Evolutionary conservation across 768 basidiomycete genomes (phyloP).

Genomic region (Leccinum pellstonianum): DNA sequence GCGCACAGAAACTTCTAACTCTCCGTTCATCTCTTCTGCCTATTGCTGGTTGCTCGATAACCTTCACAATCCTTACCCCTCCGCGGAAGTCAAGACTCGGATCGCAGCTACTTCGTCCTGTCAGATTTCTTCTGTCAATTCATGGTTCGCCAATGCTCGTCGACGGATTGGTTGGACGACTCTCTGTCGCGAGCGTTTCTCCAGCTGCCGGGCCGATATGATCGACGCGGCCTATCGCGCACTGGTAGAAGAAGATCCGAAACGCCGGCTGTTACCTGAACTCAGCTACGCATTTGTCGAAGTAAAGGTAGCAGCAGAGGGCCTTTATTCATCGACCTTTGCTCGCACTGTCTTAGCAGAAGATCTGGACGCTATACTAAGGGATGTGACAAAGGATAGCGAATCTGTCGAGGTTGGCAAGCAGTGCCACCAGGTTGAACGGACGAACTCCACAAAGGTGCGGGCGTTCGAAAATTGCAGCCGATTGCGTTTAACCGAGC

Average conservation of each 20-base stretch:
- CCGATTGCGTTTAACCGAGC: too few species aligned
- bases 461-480: too few species aligned
- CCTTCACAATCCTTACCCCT: slow-evolving; percentile 54
- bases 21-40: not conserved
- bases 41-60: slow-evolving; percentile 37
- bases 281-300: slow-evolving; percentile 28
- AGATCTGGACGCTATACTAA: slow-evolving; percentile 30
- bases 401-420: not conserved
- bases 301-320: slow-evolving; percentile 33
- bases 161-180: slow-evolving; percentile 54
- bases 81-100: slow-evolving; percentile 24
- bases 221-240: slow-evolving; percentile 30
- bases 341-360: slow-evolving; percentile 28
- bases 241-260: slow-evolving; percentile 24
- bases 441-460: too few species aligned
- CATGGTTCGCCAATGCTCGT: slow-evolving; percentile 49
- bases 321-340: slow-evolving; percentile 30
- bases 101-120: slow-evolving; percentile 21
- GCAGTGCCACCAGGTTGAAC: not conserved
- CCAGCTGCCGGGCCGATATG: slow-evolving; percentile 26
- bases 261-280: slow-evolving; percentile 7
- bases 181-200: slow-evolving; percentile 33
- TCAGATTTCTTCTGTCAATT: slow-evolving; percentile 34
- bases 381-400: slow-evolving; percentile 25
- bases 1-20: not conserved